Evolutionary conservation across 2,329 filamentous ascomycete genomes (phyloP).

Genomic region (Drechslerella coelobrocha): DNA sequence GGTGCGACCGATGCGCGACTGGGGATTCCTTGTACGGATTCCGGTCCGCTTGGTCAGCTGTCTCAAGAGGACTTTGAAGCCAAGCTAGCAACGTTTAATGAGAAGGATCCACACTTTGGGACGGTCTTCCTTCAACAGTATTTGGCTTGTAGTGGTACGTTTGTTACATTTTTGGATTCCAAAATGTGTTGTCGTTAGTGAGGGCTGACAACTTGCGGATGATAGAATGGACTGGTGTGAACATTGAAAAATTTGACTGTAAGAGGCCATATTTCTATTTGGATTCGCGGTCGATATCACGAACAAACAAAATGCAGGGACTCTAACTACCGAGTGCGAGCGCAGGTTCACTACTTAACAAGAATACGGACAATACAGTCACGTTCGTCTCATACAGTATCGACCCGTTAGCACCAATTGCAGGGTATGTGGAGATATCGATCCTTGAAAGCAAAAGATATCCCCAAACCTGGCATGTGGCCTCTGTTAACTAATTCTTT

Average conservation of each 20-base stretch:
- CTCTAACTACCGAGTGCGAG: background rate
- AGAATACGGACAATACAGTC: conserved; percentile 31
- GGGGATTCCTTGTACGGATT: conserved; percentile 43
- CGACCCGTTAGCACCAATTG: conserved; percentile 29
- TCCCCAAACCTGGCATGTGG: conserved; percentile 2
- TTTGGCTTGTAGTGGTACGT: conserved; percentile 34
- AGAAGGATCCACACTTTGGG: conserved; percentile 39
- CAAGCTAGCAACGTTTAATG: conserved; percentile 25
- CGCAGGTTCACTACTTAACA: conserved; percentile 24
- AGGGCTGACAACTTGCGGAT: conserved; percentile 6
- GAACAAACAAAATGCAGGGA: background rate
- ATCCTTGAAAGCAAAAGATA: no score
- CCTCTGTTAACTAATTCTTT: background rate
- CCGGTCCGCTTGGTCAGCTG: conserved; percentile 23
- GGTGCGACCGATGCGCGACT: conserved; percentile 15
- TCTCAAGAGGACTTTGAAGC: conserved; percentile 35
- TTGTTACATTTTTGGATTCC: conserved; percentile 27
- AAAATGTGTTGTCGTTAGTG: conserved; percentile 9
- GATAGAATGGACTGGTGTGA: conserved; percentile 42
- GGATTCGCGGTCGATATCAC: no score
- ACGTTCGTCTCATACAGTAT: conserved; percentile 37
- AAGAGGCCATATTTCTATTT: no score
- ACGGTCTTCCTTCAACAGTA: conserved; percentile 41
- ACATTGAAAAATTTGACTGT: conserved; percentile 37
- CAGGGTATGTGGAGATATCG: no score